These are phyloP conservation scores for Trypanosoma platydactyli DNA, from an alignment of 208 protist genomes.

Conservation along the genomic window DNA sequence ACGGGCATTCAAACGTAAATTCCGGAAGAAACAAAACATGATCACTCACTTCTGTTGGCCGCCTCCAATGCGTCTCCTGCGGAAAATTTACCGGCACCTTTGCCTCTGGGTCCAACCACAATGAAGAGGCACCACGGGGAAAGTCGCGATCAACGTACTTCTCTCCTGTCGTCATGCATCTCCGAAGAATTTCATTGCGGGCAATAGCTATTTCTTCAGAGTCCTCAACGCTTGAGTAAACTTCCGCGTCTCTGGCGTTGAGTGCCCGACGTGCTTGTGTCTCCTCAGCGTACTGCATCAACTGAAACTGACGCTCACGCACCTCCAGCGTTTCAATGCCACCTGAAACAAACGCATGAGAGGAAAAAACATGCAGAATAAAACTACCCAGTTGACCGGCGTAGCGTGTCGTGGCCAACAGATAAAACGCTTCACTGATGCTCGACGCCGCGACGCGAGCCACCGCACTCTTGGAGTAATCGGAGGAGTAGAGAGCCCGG, in stretches of 20 bases:
- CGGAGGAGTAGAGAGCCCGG: slow-evolving; percentile 37
- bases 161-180: slow-evolving; percentile 39
- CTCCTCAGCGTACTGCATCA: slow-evolving; percentile 50
- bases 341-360: slow-evolving; percentile 48
- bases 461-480: slow-evolving; percentile 17
- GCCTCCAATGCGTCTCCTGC: slow-evolving; percentile 55
- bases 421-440: slow-evolving; percentile 36
- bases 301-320: slow-evolving; percentile 35
- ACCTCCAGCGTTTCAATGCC: slow-evolving; percentile 25
- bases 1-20: slow-evolving; percentile 45
- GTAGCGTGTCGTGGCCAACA: slow-evolving; percentile 64
- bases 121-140: slow-evolving; percentile 69
- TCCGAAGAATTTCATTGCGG: slow-evolving; percentile 51
- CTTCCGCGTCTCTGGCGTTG: slow-evolving; percentile 20
- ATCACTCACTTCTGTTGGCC: slow-evolving; percentile 41
- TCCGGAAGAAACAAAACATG: slow-evolving; percentile 30
- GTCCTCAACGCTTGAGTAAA: slow-evolving; percentile 14
- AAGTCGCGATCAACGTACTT: slow-evolving; percentile 81
- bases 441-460: slow-evolving; percentile 29
- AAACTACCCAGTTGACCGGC: slow-evolving; percentile 59
- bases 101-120: slow-evolving; percentile 71
- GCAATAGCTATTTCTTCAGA: slow-evolving; percentile 19
- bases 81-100: slow-evolving; percentile 48
- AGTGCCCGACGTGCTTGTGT: slow-evolving; percentile 33
- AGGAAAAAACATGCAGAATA: slow-evolving; percentile 65